phyloP scores from a whole-genome alignment of 1,284 basidiomycete species.

The Cryptococcus maquisensis region DNA sequence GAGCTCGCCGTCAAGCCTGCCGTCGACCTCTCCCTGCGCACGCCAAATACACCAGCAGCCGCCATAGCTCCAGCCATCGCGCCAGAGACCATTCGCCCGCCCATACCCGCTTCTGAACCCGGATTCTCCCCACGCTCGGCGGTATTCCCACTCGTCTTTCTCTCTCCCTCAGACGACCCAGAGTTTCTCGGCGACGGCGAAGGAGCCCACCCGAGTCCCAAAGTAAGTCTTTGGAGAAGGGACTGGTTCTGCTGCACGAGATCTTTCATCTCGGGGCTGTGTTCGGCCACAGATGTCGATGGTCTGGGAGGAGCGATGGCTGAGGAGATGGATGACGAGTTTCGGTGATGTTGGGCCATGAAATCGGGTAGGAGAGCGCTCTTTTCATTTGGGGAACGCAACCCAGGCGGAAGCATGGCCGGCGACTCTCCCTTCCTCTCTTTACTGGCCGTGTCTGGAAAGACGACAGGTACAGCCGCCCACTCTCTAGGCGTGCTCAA shows the following conservation, averaged over 20 bases:
- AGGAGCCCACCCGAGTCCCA: slow-evolving; percentile 12
- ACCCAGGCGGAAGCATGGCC: background rate
- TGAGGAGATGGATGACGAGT: slow-evolving; percentile 4
- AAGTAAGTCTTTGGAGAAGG: slow-evolving; percentile 16
- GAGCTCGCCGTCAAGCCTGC: background rate
- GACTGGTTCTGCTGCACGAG: slow-evolving; percentile 14
- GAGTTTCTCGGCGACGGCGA: background rate
- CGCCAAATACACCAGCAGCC: slow-evolving; percentile 1
- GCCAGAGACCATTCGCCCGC: slow-evolving; percentile 3
- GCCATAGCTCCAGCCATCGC: background rate
- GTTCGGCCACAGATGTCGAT: background rate
- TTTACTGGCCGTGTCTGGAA: background rate
- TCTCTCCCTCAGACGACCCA: background rate
- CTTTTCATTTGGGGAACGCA: slow-evolving; percentile 13
- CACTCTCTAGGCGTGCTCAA: slow-evolving; percentile 3
- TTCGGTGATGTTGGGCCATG: slow-evolving; percentile 18
- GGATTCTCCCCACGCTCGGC: slow-evolving; percentile 11
- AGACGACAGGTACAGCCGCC: background rate
- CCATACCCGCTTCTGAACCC: background rate
- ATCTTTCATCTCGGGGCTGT: slow-evolving; percentile 11
- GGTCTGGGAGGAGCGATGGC: background rate
- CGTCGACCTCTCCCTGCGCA: background rate
- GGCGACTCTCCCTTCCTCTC: background rate
- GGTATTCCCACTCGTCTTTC: slow-evolving; percentile 12
- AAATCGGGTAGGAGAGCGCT: slow-evolving; percentile 20